phyloP scores from a whole-genome alignment of 768 basidiomycete genomes.

The Rhodocollybia butyracea region DNA sequence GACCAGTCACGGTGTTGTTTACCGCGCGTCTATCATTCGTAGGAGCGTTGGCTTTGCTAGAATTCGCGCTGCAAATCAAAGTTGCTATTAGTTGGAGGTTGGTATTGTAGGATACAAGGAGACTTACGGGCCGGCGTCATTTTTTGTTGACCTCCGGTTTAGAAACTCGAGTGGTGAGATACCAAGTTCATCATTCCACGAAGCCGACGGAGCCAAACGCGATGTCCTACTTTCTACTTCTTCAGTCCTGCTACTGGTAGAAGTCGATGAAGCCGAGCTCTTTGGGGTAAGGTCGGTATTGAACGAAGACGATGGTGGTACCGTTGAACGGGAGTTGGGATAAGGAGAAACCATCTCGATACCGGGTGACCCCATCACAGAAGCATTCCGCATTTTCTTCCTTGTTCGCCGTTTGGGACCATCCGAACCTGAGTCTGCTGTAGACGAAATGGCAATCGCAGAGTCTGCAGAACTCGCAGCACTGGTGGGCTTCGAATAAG shows the following conservation, averaged over 20 bases:
- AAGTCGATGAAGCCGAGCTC: neutral
- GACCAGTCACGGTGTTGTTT: no score
- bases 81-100: no score
- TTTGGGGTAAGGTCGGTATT: slow-evolving; percentile 11
- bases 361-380: neutral
- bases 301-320: neutral
- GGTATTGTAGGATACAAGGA: no score
- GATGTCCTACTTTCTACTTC: no score
- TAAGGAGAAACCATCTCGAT: neutral
- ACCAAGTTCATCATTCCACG: neutral
- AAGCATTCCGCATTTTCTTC: neutral
- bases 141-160: neutral
- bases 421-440: neutral
- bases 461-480: neutral
- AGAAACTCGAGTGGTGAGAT: neutral
- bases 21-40: no score
- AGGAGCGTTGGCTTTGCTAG: no score
- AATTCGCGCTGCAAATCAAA: no score
- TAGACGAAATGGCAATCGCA: neutral
- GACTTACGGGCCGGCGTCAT: no score
- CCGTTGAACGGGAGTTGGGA: neutral
- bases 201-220: neutral
- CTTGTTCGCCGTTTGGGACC: neutral
- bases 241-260: neutral
- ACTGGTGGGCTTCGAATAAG: neutral